Conservation (phyloP, 2,329 filamentous ascomycete species). For the Arthrobotrys conoides region DNA sequence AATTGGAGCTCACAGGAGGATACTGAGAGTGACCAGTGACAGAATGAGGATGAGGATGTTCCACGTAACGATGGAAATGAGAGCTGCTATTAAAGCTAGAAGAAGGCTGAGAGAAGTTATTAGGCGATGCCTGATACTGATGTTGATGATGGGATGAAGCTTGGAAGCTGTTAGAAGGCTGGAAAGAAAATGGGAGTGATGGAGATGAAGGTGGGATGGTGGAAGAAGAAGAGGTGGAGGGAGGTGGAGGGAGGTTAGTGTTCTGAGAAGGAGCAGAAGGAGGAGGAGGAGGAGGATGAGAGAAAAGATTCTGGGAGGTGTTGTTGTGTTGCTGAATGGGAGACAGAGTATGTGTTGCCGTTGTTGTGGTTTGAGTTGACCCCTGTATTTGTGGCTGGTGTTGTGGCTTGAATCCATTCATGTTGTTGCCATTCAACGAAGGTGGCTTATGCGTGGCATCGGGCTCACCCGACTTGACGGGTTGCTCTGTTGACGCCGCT, state of each 20-base stretch:
- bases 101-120: conserved; percentile 16
- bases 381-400: background rate
- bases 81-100: conserved; percentile 11
- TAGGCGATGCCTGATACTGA: conserved; percentile 26
- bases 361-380: conserved; percentile 19
- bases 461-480: background rate
- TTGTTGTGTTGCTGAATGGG: conserved; percentile 31
- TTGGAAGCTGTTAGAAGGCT: conserved; percentile 15
- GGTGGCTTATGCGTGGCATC: background rate
- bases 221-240: background rate
- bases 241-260: conserved; percentile 18
- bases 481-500: background rate
- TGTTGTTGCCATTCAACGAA: background rate
- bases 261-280: conserved; percentile 5
- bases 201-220: conserved; percentile 24
- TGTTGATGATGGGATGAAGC: conserved; percentile 25
- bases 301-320: background rate
- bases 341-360: conserved; percentile 34
- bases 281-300: background rate
- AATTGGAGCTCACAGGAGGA: conserved; percentile 29
- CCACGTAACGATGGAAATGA: conserved; percentile 34
- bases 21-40: conserved; percentile 25
- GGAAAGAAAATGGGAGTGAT: conserved; percentile 3
- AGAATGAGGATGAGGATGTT: conserved; percentile 28
- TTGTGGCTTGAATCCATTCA: conserved; percentile 23